Evolutionary conservation across 441 rosid species (phyloP).

Genomic region (Pelargonium australe): DNA sequence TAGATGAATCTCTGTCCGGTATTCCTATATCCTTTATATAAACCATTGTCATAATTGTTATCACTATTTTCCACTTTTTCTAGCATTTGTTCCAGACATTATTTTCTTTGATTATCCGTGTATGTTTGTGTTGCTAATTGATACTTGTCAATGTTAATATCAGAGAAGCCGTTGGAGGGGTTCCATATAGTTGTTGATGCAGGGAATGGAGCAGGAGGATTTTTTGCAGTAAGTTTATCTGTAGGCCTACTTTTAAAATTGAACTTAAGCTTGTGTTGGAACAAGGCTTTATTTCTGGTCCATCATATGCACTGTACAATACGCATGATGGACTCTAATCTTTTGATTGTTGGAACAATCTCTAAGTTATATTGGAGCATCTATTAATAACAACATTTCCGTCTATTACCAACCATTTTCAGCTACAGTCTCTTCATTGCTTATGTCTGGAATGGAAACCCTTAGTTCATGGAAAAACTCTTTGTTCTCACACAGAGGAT

Average conservation of each 20-base stretch:
- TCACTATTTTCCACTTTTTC: not conserved
- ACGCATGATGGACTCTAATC: not conserved
- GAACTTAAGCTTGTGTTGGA: not conserved
- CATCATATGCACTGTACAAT: not conserved
- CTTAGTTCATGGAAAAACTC: not conserved
- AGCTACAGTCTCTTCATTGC: not conserved
- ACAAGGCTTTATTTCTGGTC: not conserved
- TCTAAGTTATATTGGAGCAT: not conserved
- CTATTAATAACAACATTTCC: not conserved
- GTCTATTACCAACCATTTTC: not conserved
- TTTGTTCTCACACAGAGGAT: not conserved
- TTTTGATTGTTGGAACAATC: not conserved
- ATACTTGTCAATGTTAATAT: conserved; percentile 28
- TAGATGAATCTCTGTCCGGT: not conserved
- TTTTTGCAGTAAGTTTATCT: conserved; percentile 73
- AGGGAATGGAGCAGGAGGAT: conserved; percentile 99
- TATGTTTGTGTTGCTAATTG: conserved; percentile 21
- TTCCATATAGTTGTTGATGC: conserved; percentile 97
- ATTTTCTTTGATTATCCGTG: conserved; percentile 9
- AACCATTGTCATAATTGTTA: not conserved
- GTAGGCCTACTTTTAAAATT: conserved; percentile 3
- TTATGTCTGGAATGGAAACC: not conserved
- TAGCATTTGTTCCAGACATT: conserved; percentile 1
- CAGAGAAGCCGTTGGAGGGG: conserved; percentile 95
- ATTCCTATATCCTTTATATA: conserved; percentile 3